phyloP scores from a whole-genome alignment of 345 rosid genomes.

The Syzygium aromaticum region DNA sequence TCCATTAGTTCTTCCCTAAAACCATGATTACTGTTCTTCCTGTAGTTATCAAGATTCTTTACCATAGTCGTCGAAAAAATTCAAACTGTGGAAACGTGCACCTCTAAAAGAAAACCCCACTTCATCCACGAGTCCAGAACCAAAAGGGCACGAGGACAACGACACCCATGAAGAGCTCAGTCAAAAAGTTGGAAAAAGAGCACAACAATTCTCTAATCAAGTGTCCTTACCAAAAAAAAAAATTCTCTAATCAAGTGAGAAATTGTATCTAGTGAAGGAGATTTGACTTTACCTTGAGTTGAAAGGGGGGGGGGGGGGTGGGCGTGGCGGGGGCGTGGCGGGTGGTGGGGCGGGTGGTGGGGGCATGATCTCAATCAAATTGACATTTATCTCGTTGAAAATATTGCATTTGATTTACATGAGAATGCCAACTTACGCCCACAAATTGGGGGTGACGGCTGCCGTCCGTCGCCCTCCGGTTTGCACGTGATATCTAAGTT shows the following conservation, averaged over 20 bases:
- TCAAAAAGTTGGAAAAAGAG: not conserved
- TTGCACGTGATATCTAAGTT: not conserved
- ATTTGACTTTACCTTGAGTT: not conserved
- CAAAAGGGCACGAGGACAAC: not conserved
- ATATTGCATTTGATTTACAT: not conserved
- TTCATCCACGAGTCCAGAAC: not conserved
- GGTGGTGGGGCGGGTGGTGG: too few relatives aligned
- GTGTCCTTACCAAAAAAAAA: too few relatives aligned
- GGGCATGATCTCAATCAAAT: not conserved
- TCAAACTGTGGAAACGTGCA: not conserved
- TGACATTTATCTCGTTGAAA: not conserved
- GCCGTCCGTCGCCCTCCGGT: not conserved
- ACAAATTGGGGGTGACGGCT: not conserved
- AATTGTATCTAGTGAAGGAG: not conserved
- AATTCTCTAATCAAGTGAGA: not conserved
- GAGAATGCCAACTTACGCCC: not conserved
- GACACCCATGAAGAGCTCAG: not conserved
- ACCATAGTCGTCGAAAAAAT: not conserved
- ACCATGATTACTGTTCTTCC: not conserved
- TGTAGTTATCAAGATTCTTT: not conserved
- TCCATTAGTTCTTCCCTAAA: not conserved
- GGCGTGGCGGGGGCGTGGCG: too few relatives aligned
- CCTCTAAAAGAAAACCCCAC: not conserved
- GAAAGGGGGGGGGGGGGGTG: not conserved
- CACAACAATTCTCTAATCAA: not conserved